Evolutionary conservation across 805 yeast genomes (phyloP), one percentile per base, ranked within the genome.

Genomic region (Candida ipomoeae): DNA sequence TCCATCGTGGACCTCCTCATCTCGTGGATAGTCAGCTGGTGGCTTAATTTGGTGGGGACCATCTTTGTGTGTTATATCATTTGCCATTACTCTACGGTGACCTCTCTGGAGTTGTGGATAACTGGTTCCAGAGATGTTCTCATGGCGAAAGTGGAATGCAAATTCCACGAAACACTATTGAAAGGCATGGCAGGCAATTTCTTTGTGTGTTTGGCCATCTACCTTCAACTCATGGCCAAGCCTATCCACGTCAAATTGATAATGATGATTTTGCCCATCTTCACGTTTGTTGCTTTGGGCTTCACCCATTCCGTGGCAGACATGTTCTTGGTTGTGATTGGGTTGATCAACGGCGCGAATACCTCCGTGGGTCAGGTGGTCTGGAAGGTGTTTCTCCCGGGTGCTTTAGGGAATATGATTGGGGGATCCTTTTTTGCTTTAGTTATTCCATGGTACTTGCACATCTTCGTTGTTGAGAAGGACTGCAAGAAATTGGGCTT

Each of bases 251-350:
- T 88, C 34, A 86, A 85, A 58, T 73, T 84, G 29, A 43, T 84
- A 5, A 67, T 85, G 70, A 78, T 87, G 70, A 60, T 74, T 14
- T 62, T 87, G 18, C 96, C 96, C 0, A 74, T 87, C 14, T 85
- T 86, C 65, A 82, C 91, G 0, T 86, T 88, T 65, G 94, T 86
- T n/a, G 59, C 84, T 1, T 72, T 84, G 73, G 94, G 95, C 0
- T 88, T 82, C 66, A 82, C 88, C 2, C 95, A 88, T 62, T 81
- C 82, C 1, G 89, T 88, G 7, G 96, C 95, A 0, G 96, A 88
- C 63, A 86, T 88, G 94, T 83, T 74, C 56, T 56, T 85, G 48
- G 62, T 84, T 4, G 81, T 84, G 7, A 79, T 82, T 55, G 95
- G 88, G 0, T 66, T 86, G 62, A 73, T 87, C 44, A 85, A 85